Evolutionary conservation across 2,329 filamentous ascomycete species (phyloP).

Genomic region (Claviceps sp.): DNA sequence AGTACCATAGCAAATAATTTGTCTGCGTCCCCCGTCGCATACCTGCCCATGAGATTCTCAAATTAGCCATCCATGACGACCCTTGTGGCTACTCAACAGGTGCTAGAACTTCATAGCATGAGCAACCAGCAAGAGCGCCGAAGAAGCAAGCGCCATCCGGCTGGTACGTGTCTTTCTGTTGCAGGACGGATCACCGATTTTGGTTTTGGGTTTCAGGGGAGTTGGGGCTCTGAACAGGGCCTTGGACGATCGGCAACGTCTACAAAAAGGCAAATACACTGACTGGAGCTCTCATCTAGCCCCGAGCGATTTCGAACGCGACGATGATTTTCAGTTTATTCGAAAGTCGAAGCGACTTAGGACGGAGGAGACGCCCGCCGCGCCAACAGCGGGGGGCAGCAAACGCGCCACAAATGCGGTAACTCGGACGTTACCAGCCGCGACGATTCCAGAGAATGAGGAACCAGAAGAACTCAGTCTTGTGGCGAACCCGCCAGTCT

Average conservation of each 20-base stretch:
- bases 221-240: not conserved
- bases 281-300: conserved; percentile 14
- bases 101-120: conserved; percentile 57
- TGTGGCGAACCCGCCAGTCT: conserved; percentile 6
- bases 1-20: too few relatives aligned
- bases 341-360: conserved; percentile 54
- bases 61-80: conserved; percentile 54
- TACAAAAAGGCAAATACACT: not conserved
- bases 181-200: too few relatives aligned
- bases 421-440: not conserved
- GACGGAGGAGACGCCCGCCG: conserved; percentile 29
- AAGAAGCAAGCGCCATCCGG: conserved; percentile 47
- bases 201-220: not conserved
- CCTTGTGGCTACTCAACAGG: conserved; percentile 48
- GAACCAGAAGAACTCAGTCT: not conserved
- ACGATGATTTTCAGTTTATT: conserved; percentile 66
- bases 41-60: conserved; percentile 6
- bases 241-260: not conserved
- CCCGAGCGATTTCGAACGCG: conserved; percentile 47
- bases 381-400: conserved; percentile 22
- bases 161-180: conserved; percentile 32
- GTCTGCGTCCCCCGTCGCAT: not conserved
- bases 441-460: conserved; percentile 10
- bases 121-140: conserved; percentile 48
- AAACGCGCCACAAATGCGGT: not conserved